Base-by-base conservation (phyloP, 2,329 filamentous ascomycete species). In the Magnaporthales sp. region DNA sequence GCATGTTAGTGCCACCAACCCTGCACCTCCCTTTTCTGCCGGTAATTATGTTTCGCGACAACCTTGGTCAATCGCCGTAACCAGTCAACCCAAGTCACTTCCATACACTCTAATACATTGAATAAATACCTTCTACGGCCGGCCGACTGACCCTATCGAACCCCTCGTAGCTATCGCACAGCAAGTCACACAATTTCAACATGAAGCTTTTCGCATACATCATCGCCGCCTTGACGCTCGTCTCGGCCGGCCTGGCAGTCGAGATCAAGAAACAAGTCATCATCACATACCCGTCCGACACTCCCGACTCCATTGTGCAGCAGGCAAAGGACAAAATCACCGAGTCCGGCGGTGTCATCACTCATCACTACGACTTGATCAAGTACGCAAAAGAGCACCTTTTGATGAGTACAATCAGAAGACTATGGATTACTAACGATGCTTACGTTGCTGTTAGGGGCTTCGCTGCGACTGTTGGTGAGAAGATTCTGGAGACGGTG, bases 391-490 rank as follows among this genome's bases (percentile, higher is more conserved):
- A 58, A 26, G 9, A n/a, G 24, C 22, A 7, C 38, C 5, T 51
- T 51, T 8, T n/a, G 38, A n/a, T 19, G 38, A 51, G 19, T 51
- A 51, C 38, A n/a, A n/a, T 2, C 19, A n/a, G 38, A 19, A 51
- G 22, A 29, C 19, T n/a, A n/a, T 32, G n/a, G 29, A 8, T 56
- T 51, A 54, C 51, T 54, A 19, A 31, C 27, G 64, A 62, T 22
- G 8, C 15, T 11, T 62, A 4, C 24, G 8, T 9, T 65, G 5
- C 29, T 65, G 8, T 54, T 31, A 95, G 91, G 80, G 92, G 89
- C 62, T 95, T 96, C 75, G 86, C 91, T 32, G 90, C 89, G 65
- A 87, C 89, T 69, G 89, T 89, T 38, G 88, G 92, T 1, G 85
- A 86, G 67, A 86, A 87, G 72, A 84, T 88, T 24, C 81, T 96